Evolutionary conservation across 306 rosid species (phyloP).

Genomic region (Carpinus viminea): DNA sequence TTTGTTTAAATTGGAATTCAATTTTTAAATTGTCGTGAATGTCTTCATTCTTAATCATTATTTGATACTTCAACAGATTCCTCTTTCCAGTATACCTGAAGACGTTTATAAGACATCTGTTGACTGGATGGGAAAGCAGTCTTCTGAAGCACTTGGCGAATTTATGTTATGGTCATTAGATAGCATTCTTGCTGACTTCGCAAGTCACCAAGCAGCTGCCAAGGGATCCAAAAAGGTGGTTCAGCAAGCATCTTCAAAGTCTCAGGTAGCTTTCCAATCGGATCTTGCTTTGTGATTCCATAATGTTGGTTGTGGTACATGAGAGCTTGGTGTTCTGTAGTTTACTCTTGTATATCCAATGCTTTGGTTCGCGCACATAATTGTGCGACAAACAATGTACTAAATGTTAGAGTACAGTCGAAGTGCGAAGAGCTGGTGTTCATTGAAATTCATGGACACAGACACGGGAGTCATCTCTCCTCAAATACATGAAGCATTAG

Average conservation of each 20-base stretch:
- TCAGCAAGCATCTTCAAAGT: conserved; percentile 57
- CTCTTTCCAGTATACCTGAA: conserved; percentile 62
- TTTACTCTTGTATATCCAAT: background rate
- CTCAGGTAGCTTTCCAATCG: conserved; percentile 52
- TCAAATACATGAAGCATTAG: background rate
- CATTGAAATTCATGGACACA: background rate
- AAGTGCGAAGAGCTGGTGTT: background rate
- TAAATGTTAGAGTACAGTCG: background rate
- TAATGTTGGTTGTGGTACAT: background rate
- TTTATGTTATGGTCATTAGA: conserved; percentile 68
- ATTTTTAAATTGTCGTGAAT: background rate
- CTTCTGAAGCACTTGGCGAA: conserved; percentile 60
- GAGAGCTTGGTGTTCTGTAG: background rate
- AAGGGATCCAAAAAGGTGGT: conserved; percentile 68
- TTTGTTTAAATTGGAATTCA: background rate
- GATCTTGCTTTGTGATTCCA: background rate
- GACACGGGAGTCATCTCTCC: background rate
- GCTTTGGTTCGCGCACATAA: background rate
- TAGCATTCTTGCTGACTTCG: conserved; percentile 58
- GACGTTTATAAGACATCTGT: conserved; percentile 54
- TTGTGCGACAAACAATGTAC: background rate
- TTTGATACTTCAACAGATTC: conserved; percentile 46
- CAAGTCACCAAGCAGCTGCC: conserved; percentile 49
- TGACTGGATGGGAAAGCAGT: conserved; percentile 62
- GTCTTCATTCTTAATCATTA: conserved; percentile 10